phyloP scores from a whole-genome alignment of 345 rosid species.

The Rhodamnia argentea region DNA sequence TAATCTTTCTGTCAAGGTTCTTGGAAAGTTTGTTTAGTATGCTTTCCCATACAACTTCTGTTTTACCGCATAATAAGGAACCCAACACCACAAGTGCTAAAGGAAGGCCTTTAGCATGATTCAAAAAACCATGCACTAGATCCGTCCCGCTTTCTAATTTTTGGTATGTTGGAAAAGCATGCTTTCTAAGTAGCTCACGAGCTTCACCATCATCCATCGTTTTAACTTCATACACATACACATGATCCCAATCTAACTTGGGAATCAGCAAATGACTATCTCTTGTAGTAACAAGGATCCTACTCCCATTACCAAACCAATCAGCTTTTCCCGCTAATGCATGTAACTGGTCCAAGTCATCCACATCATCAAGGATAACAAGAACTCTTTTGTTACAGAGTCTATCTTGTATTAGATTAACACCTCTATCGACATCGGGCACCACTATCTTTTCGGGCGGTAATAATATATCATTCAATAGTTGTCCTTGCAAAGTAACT shows the following conservation, averaged over 20 bases:
- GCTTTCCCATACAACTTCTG: background rate
- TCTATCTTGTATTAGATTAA: too few relatives aligned
- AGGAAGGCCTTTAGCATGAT: background rate
- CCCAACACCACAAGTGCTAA: background rate
- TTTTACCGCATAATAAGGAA: background rate
- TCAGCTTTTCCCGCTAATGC: too few relatives aligned
- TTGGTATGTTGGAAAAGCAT: background rate
- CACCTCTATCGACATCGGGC: too few relatives aligned
- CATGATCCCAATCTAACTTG: background rate
- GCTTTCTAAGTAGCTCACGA: background rate
- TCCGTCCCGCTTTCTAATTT: background rate
- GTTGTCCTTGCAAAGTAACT: too few relatives aligned
- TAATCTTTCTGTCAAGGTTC: accelerated
- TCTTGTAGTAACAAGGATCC: too few relatives aligned
- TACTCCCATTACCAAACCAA: too few relatives aligned
- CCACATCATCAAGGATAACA: too few relatives aligned
- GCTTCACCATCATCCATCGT: accelerated
- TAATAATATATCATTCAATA: too few relatives aligned
- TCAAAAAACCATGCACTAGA: background rate
- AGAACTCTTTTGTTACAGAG: too few relatives aligned
- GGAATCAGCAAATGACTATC: background rate
- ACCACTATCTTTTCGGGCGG: too few relatives aligned
- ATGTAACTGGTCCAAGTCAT: too few relatives aligned
- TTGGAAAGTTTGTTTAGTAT: background rate
- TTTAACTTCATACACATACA: background rate